Percentiles rank a stretch among this genome's conserved stretches.
Evolutionary conservation across 306 rosid species (phyloP).

Genomic region (Oemleria cerasiformis): DNA sequence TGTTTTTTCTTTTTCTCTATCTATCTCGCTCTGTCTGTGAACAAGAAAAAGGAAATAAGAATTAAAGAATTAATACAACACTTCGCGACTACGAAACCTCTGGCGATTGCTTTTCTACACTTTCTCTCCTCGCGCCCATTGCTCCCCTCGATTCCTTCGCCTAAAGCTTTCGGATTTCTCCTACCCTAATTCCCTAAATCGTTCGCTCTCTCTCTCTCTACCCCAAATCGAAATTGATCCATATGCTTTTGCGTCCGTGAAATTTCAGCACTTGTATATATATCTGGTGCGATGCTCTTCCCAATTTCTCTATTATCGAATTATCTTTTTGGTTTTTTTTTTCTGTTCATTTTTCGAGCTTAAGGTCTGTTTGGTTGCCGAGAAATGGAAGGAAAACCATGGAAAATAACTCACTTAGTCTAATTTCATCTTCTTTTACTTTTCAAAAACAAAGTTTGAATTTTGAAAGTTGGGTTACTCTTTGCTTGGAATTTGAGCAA

Average conservation of each 20-base stretch:
- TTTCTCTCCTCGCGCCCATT: slow-evolving; percentile 18
- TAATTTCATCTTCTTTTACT: neutral
- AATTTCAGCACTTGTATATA: neutral
- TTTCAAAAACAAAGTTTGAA: neutral
- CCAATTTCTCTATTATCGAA: neutral
- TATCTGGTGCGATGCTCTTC: slow-evolving; percentile 28
- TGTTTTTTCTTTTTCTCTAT: slow-evolving; percentile 14
- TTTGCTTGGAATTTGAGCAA: slow-evolving; percentile 20
- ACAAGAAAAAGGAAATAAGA: neutral
- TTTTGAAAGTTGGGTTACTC: neutral
- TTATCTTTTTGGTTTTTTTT: neutral
- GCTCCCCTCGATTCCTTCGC: slow-evolving; percentile 43
- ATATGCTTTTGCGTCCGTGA: neutral
- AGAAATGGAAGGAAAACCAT: neutral
- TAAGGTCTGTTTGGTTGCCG: slow-evolving; percentile 8
- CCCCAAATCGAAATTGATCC: neutral
- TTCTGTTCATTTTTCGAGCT: neutral
- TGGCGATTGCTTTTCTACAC: neutral
- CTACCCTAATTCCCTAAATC: neutral
- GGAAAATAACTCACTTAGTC: neutral
- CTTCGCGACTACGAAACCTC: neutral
- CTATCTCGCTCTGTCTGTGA: slow-evolving; percentile 16
- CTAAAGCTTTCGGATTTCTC: slow-evolving; percentile 23
- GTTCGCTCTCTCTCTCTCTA: neutral
- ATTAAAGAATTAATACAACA: too few species aligned